Conservation (phyloP, 139 green algal species). For the Coccomyxa sp. region DNA sequence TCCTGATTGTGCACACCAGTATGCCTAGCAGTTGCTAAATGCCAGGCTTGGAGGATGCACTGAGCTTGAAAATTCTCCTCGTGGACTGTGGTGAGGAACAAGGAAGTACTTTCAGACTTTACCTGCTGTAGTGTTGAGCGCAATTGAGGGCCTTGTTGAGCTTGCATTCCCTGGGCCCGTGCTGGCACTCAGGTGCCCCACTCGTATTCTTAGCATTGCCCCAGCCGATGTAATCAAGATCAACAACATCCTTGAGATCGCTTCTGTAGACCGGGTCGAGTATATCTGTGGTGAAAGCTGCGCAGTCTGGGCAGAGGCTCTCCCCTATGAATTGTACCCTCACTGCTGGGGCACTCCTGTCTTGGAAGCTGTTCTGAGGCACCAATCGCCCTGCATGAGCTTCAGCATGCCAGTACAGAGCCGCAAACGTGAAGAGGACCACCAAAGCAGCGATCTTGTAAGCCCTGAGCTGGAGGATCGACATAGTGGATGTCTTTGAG, state of each 20-base stretch:
- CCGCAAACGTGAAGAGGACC: not conserved
- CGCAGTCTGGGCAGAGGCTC: not conserved
- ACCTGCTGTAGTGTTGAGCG: not conserved
- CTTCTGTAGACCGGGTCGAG: not conserved
- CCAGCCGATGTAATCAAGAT: not conserved
- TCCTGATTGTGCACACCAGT: too few species aligned
- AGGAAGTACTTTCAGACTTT: not conserved
- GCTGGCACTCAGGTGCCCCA: not conserved
- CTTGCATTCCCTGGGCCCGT: not conserved
- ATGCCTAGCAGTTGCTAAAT: too few species aligned
- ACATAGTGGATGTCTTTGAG: too few species aligned
- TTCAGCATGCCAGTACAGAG: not conserved
- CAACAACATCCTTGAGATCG: not conserved
- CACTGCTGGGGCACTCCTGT: not conserved
- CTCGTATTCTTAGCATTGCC: not conserved
- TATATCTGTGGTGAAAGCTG: not conserved
- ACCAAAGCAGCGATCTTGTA: not conserved
- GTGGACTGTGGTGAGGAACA: not conserved
- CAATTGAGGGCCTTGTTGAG: not conserved
- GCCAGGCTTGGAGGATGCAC: too few species aligned
- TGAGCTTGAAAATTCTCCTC: too few species aligned
- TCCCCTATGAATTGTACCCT: not conserved
- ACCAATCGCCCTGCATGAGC: not conserved
- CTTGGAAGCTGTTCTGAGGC: not conserved
- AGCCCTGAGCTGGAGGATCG: not conserved